Base-by-base conservation (phyloP, 108 stramenopile genomes). In the Mediolabrus comicus region DNA sequence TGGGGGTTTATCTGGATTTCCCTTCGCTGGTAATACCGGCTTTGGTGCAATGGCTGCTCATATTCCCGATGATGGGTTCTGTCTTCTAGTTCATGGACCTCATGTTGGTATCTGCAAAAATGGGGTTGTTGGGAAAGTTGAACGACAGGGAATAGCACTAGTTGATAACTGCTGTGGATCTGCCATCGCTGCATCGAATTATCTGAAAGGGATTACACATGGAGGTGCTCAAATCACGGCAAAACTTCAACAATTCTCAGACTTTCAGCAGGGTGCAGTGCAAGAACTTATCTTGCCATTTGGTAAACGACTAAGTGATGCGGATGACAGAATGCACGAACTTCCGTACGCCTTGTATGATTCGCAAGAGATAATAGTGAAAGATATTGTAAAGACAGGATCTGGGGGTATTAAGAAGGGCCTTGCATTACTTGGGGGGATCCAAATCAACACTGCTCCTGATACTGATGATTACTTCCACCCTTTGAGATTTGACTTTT, bases 21-120 rank as follows among this genome's bases (percentile, higher is more conserved):
- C 88, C 8, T 83, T 86, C 39, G 87, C 82, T 6, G 87, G 87
- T 39, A 80, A 82, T 38, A 84, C 83, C 24, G 77, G 83, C 39
- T 88, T 86, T 59, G 84, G 85, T 35, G 88, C 88, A 69, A 85
- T 89, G 84, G 79, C 85, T 17, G 70, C 71, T 24, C 88, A 89
- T 72, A 83, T 89, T 31, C 85, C 88, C 8, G 85, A 86, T 53
- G 82, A 81, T 24, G 87, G 87, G 24, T 80, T 63, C 16, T 80
- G 79, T 55, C 54, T 89, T 33, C 65, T 85, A 10, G 71, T 86
- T 27, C 86, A 71, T 62, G 88, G 85, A 53, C 88, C 88, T 53
- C 88, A 89, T 43, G 88, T 89, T 0, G 88, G 88, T 34, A 62
- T 89, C 27, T 79, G 81, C 38, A 31, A 49, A 6, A 59, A 75